Evolutionary conservation across 768 basidiomycete species (phyloP).

Genomic region (Lyophyllum semitale): DNA sequence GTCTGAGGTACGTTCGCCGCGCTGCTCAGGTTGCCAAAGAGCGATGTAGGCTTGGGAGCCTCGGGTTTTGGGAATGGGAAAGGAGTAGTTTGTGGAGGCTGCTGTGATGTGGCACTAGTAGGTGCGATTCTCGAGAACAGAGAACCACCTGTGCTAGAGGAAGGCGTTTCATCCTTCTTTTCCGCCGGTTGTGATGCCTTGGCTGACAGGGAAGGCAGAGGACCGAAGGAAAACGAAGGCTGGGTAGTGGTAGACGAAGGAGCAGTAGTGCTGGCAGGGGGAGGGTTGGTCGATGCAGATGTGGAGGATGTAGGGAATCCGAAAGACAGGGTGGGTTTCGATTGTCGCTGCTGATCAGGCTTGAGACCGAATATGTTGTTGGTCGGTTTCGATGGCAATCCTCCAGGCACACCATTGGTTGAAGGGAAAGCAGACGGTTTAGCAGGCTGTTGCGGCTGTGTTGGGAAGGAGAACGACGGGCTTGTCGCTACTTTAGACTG

Average conservation of each 20-base stretch:
- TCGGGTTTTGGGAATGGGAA: constrained; percentile 22
- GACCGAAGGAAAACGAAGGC: constrained; percentile 17
- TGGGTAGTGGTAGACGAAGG: background rate
- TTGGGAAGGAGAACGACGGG: constrained; percentile 10
- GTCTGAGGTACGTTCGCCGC: constrained; percentile 12
- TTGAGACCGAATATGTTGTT: constrained; percentile 7
- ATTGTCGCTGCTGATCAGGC: constrained; percentile 8
- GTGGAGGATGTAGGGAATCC: constrained; percentile 6
- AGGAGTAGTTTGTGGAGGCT: constrained; percentile 9
- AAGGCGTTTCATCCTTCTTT: constrained; percentile 11
- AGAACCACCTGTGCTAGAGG: constrained; percentile 15
- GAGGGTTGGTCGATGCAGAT: background rate
- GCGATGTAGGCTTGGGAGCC: constrained; percentile 21
- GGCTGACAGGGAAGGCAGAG: constrained; percentile 12
- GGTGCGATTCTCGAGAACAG: constrained; percentile 25
- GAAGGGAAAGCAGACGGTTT: constrained; percentile 9
- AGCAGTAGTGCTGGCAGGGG: constrained; percentile 3
- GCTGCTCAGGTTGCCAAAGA: constrained; percentile 18
- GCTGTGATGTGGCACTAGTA: constrained; percentile 1
- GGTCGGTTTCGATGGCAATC: constrained; percentile 15
- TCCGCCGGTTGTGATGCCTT: constrained; percentile 10
- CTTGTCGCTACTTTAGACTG: constrained; percentile 6
- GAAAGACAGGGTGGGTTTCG: constrained; percentile 12
- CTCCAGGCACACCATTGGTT: background rate
- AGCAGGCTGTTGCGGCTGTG: constrained; percentile 13